Evolutionary conservation across 73 alveolate species (phyloP), one percentile per base, ranked within the genome.

Genomic region (Blepharisma stoltei): DNA sequence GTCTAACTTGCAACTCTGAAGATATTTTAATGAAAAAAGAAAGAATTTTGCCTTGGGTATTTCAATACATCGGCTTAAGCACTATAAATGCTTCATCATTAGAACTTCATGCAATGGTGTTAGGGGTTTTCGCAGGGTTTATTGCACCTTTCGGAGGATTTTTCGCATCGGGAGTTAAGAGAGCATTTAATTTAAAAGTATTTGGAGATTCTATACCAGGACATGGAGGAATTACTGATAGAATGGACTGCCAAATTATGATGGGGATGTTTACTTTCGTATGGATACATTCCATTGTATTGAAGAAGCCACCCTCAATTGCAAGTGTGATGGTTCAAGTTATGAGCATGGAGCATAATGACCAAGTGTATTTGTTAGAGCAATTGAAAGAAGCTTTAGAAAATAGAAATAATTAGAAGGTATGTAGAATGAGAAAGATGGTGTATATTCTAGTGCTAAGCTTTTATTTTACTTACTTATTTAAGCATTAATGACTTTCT

Each of bases 141-240:
- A 87, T 93, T 44, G 98, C 99, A 54, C 98, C 99, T 81, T 95
- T 93, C 81, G 98, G 99, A 65, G 99, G 99, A 18, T 95, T 96
- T 82, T 96, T 96, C 78, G 99, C 99, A 9, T 92, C 98, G 27
- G 99, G 99, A 48, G 83, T 96, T 67, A 96, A 96, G 87, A 93
- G 99, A 92, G 98, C 98, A 14, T 86, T 94, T 55, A 91, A 86
- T 45, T 91, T 96, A 7, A 96, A 96, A 92, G 99, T 93, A 84
- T 96, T 96, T 76, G 99, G 98, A 20, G 94, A 90, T 67, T 76
- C 97, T 45, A 96, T 96, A 20, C 99, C 99, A 32, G 99, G 99
- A 20, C 99, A 96, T 83, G 99, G 99, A 1, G 99, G 99, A 1
- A 71, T 96, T 6, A 95, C 99, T 5, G 99, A 96, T 80, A 85